Base-by-base conservation (phyloP, 2,329 filamentous ascomycete species). In the Beauveria rudraprayagi region DNA sequence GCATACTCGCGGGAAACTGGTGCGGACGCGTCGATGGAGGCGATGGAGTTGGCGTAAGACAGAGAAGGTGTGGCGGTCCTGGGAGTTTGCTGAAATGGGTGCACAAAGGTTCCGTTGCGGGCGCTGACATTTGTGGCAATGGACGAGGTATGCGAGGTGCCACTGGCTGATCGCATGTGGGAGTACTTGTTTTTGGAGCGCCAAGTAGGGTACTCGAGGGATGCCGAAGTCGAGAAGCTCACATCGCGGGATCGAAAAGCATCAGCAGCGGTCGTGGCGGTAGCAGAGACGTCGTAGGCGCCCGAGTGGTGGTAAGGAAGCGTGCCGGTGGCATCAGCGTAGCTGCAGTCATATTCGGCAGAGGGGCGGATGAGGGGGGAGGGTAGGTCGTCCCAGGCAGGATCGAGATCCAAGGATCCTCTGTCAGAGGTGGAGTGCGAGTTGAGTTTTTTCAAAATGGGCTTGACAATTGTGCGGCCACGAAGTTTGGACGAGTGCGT, bases 41-140 rank as follows among this genome's bases (percentile, higher is more conserved):
- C 76, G 48, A 81, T 71, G 8, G 83, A 83, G 69, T 82, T 82
- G 65, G 82, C 78, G 69, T 84, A 85, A 26, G 82, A 80, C 63
- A 85, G 67, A 9, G 83, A 83, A 56, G 84, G 83, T 62, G 83
- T 85, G 51, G 82, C 81, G 1, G 83, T 83, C 46, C 82, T 79
- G 37, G 85, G 85, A 9, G 77, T 85, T 72, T 87, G 85, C 69
- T 86, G 83, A 65, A 86, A 87, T 28, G 85, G 84, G 68, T 87
- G 85, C 22, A 86, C 78, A 67, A 87, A 87, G 37, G 77, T 72
- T 61, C 77, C 76, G 61, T 74, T 75, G 61, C 80, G 76, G 58
- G 73, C 63, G 55, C 72, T 77, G 66, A 82, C 85, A 63, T 76
- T 79, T 55, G 78, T 79, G 28, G 82, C 84, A 8, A 80, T 77